Percentiles rank a stretch among this genome's conserved stretches.
Evolutionary conservation across 2,329 filamentous ascomycete species (phyloP).

Genomic region (Sporothrix brasiliensis): DNA sequence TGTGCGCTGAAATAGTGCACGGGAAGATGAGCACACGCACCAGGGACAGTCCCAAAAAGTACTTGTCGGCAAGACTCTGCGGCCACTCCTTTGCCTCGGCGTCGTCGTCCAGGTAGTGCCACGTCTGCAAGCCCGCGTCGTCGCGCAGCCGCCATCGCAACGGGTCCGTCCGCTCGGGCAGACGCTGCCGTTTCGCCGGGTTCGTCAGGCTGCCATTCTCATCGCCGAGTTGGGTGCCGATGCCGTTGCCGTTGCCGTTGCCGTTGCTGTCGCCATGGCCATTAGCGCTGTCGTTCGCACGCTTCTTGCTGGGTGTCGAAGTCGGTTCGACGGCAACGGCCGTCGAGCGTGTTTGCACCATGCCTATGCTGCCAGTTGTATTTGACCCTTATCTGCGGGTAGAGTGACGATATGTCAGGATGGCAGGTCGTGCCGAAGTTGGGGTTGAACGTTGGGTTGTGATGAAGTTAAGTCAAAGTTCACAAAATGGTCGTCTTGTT

Average conservation of each 20-base stretch:
- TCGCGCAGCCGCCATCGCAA: conserved; percentile 82
- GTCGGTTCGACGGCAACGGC: conserved; percentile 37
- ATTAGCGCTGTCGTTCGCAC: conserved; percentile 42
- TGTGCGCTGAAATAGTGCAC: not conserved
- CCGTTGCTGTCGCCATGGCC: not conserved
- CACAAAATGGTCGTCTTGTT: not conserved
- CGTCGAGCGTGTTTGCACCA: conserved; percentile 39
- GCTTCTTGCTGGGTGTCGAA: conserved; percentile 45
- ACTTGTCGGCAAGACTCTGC: conserved; percentile 86
- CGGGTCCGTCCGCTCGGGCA: conserved; percentile 68
- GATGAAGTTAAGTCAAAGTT: not conserved
- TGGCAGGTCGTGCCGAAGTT: not conserved
- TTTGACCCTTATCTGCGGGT: not conserved
- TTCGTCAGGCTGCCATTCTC: not conserved
- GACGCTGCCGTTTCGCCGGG: conserved; percentile 18
- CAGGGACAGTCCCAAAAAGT: conserved; percentile 76
- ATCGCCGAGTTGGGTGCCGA: conserved; percentile 35
- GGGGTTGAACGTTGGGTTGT: not conserved
- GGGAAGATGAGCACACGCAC: conserved; percentile 49
- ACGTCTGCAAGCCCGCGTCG: conserved; percentile 83
- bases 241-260: conserved; percentile 40
- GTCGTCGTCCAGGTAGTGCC: conserved; percentile 84
- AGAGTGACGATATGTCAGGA: no score
- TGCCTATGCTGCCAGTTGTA: not conserved
- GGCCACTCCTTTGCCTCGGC: conserved; percentile 76